Percentiles rank a stretch among this genome's conserved stretches.
Conservation (phyloP, 139 green algal genomes). For the Monoraphidium neglectum region DNA sequence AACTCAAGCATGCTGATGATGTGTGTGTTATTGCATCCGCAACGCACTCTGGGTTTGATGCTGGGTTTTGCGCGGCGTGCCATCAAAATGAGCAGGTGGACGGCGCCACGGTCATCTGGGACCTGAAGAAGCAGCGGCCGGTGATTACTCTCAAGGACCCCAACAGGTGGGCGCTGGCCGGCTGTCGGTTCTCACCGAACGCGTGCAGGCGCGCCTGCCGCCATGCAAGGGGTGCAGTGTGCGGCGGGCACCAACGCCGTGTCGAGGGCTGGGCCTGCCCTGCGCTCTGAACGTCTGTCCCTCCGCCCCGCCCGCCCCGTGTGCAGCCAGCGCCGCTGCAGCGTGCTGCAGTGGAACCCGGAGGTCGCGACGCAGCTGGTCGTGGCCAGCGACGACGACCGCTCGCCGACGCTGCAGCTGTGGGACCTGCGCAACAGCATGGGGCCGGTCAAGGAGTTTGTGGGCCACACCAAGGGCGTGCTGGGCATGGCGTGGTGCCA, state of each 20-base stretch:
- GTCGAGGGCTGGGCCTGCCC: too few species aligned
- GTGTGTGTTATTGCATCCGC: too few species aligned
- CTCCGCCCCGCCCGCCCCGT: neutral
- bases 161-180: constrained; percentile 62
- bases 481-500: constrained; percentile 91
- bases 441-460: constrained; percentile 86
- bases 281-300: too few species aligned
- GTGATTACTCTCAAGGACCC: constrained; percentile 88
- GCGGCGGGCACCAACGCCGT: too few species aligned
- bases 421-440: constrained; percentile 96
- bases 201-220: too few species aligned
- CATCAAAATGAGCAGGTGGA: too few species aligned
- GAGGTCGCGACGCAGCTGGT: constrained; percentile 92
- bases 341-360: constrained; percentile 92
- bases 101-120: constrained; percentile 86
- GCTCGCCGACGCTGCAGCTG: constrained; percentile 85
- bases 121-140: constrained; percentile 93
- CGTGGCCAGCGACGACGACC: constrained; percentile 95
- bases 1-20: too few species aligned
- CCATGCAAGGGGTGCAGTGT: too few species aligned
- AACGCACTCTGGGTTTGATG: too few species aligned
- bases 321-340: constrained; percentile 61
- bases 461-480: constrained; percentile 90
- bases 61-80: too few species aligned
- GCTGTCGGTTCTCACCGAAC: too few species aligned